Base-by-base conservation (phyloP, 148 eudicot species). In the Drosera capensis region DNA sequence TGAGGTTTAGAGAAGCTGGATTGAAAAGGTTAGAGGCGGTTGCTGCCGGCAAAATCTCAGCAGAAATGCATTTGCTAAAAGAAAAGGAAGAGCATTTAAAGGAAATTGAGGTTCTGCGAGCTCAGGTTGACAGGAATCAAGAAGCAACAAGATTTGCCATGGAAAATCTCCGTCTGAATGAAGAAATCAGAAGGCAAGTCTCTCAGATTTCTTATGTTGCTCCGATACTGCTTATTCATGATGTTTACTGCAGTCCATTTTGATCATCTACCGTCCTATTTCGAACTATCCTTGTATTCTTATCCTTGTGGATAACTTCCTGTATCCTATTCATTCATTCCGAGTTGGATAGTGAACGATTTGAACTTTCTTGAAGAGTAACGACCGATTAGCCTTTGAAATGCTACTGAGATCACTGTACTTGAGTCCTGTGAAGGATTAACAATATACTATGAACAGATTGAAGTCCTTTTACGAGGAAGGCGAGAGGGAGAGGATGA, bases 81-180 rank as follows among this genome's bases (percentile, higher is more conserved):
- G 99, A 90, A 64, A 90, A 71, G 48, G 95, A 90, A 51, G 99
- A 90, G 59, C 71, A 63, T 48, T 64, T 81, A 55, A 75, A 76
- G 59, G 95, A 78, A 65, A 81, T 90, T 17, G 99, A 85, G 48
- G 85, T 78, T 44, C 53, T 90, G 55, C 94, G 86, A 36, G 46
- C 74, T 50, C 95, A 81, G 64, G 94, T 81, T 45, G 85, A 78
- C 45, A 60, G 80, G 56, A 90, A 74, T 59, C 94, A 75, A 58
- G 95, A 90, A 48, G 99, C 74, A 37, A 85, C 99, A 37, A 81
- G 88, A 79, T 90, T 90, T 70, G 99, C 99, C 1, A 90, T 80
- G 95, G 99, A 90, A 73, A 90, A 90, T 58, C 63, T 90, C 59
- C 77, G 82, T 17, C 54, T 90, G 41, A 85, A 81, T 70, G 99